A percentile compares a stretch with the other conserved stretches of the same genome.
phyloP scores from a whole-genome alignment of 2,329 filamentous ascomycete genomes.

The Coniella vitis region DNA sequence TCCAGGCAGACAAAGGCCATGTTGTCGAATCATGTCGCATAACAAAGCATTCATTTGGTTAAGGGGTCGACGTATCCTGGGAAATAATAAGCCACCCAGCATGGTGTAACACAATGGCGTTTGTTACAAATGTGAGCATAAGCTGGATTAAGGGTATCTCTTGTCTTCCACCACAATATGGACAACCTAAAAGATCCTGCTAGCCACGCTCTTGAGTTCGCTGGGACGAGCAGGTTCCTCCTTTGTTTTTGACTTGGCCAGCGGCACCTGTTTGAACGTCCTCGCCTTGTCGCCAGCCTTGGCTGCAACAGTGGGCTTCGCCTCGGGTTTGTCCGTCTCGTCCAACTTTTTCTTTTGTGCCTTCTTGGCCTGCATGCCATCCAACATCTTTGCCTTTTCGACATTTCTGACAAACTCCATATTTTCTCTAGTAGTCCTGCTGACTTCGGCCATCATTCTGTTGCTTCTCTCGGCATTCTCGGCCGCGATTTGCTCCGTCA shows the following conservation, averaged over 20 bases:
- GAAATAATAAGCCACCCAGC: no score
- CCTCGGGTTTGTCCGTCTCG: slow-evolving; percentile 26
- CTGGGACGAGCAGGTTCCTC: slow-evolving; percentile 41
- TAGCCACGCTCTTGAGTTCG: slow-evolving; percentile 52
- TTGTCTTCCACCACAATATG: not conserved
- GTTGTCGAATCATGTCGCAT: no score
- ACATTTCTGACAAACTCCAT: slow-evolving; percentile 74
- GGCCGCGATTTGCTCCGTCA: slow-evolving; percentile 70
- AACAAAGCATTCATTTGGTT: no score
- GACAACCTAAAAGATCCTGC: slow-evolving; percentile 52
- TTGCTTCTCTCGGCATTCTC: slow-evolving; percentile 76
- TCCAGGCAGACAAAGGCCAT: no score
- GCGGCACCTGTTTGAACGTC: slow-evolving; percentile 61
- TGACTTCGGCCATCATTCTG: slow-evolving; percentile 71
- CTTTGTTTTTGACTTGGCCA: slow-evolving; percentile 47
- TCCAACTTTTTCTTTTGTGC: slow-evolving; percentile 36
- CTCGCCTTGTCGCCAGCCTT: slow-evolving; percentile 29
- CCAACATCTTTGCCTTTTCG: slow-evolving; percentile 72
- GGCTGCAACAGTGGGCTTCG: not conserved
- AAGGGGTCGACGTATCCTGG: no score
- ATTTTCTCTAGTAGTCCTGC: slow-evolving; percentile 69
- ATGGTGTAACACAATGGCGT: no score
- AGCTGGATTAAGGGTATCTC: not conserved
- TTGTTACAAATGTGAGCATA: no score
- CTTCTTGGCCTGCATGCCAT: slow-evolving; percentile 61